Percentiles rank a stretch among this genome's conserved stretches.
Evolutionary conservation across 179 eudicot genomes (phyloP).

Genomic region (Beta macrorhiza): DNA sequence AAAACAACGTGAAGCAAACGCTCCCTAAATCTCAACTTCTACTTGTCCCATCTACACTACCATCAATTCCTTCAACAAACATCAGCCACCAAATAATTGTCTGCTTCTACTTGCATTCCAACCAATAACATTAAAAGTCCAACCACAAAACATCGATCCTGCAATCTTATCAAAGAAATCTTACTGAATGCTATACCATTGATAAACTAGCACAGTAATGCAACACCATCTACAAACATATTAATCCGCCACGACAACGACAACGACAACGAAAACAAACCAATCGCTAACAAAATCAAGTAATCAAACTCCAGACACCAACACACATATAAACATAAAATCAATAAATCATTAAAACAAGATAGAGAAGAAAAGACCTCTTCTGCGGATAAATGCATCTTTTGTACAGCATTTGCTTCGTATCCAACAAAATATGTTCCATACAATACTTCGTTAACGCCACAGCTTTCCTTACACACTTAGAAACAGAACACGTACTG

Average conservation of each 20-base stretch:
- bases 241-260: neutral
- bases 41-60: no score
- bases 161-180: no score
- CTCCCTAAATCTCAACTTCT: no score
- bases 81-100: no score
- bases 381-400: conserved; percentile 43
- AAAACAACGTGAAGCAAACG: no score
- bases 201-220: neutral
- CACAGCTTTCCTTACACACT: conserved; percentile 59
- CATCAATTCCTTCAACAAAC: no score
- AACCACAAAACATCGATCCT: no score
- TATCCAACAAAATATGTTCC: conserved; percentile 51
- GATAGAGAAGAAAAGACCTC: conserved; percentile 34
- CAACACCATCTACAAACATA: neutral
- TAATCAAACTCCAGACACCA: neutral
- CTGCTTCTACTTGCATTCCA: no score
- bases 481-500: conserved; percentile 37
- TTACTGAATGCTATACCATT: no score
- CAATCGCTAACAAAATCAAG: neutral
- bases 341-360: no score
- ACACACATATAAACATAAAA: neutral
- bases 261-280: neutral
- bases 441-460: conserved; percentile 53
- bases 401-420: conserved; percentile 55
- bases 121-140: no score